phyloP scores from a whole-genome alignment of 2,329 filamentous ascomycete species.

The Gyromitra esculenta region DNA sequence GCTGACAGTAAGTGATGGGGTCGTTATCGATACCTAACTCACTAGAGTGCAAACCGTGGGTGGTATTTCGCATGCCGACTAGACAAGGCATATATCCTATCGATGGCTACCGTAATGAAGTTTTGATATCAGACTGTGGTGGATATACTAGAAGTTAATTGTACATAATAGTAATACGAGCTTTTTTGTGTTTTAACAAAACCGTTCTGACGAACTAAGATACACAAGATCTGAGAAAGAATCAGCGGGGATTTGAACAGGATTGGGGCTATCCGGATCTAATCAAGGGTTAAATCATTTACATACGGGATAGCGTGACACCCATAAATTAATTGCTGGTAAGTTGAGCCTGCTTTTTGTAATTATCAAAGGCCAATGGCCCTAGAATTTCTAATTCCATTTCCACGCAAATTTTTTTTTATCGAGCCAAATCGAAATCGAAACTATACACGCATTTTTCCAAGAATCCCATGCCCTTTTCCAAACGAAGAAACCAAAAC shows the following conservation, averaged over 20 bases:
- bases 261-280: too few species aligned
- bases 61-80: background rate
- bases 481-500: background rate
- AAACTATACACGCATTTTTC: background rate
- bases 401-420: background rate
- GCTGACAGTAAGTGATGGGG: conserved; percentile 7
- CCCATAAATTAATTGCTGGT: too few species aligned
- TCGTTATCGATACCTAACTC: conserved; percentile 21
- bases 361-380: too few species aligned
- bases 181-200: background rate
- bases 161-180: background rate
- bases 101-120: background rate
- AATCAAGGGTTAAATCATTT: too few species aligned
- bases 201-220: too few species aligned
- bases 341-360: too few species aligned
- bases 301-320: too few species aligned
- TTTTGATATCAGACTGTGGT: background rate
- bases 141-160: background rate
- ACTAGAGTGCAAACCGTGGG: background rate
- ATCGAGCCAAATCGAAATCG: background rate
- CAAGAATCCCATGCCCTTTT: background rate
- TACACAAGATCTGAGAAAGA: too few species aligned
- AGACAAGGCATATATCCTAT: background rate
- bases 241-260: too few species aligned
- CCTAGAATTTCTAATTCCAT: background rate